Evolutionary conservation across 208 protist genomes (phyloP).

Genomic region (Leptomonas pyrrhocoris): DNA sequence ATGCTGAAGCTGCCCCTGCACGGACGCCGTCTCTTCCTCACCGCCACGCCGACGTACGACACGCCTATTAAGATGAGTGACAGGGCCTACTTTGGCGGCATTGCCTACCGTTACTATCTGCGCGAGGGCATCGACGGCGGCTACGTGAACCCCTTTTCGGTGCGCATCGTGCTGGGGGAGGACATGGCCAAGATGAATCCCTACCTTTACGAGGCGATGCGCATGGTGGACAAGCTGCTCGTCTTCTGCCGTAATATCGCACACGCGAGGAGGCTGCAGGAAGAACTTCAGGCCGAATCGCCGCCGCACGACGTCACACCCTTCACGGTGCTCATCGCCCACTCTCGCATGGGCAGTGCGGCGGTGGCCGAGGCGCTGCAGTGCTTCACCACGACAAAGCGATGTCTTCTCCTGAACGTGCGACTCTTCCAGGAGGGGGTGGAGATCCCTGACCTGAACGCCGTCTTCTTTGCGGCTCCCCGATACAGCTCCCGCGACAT

Average conservation of each 20-base stretch:
- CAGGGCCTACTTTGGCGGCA: conserved; percentile 63
- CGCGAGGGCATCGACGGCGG: conserved; percentile 79
- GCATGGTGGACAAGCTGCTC: conserved; percentile 75
- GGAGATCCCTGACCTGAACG: conserved; percentile 78
- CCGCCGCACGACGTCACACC: conserved; percentile 45
- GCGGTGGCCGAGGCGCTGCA: conserved; percentile 46
- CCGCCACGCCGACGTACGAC: conserved; percentile 79
- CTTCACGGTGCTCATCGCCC: conserved; percentile 64
- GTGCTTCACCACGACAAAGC: conserved; percentile 41
- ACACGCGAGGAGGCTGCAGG: conserved; percentile 48
- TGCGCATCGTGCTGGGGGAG: conserved; percentile 63
- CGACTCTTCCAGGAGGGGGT: conserved; percentile 82
- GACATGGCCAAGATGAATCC: conserved; percentile 65
- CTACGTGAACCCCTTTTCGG: conserved; percentile 72
- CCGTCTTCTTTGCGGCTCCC: conserved; percentile 78
- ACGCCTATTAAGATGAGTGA: conserved; percentile 81
- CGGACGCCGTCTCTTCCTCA: conserved; percentile 69
- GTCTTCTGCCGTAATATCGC: conserved; percentile 75
- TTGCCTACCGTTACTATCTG: conserved; percentile 82
- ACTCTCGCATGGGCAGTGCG: conserved; percentile 62
- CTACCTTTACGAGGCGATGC: conserved; percentile 80
- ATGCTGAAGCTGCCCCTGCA: conserved; percentile 54
- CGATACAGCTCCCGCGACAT: conserved; percentile 84
- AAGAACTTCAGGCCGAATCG: conserved; percentile 25
- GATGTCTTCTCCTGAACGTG: conserved; percentile 72